These are phyloP conservation scores for Tilletia setariae DNA, from an alignment of 1,284 basidiomycete genomes.

Conservation along the genomic window DNA sequence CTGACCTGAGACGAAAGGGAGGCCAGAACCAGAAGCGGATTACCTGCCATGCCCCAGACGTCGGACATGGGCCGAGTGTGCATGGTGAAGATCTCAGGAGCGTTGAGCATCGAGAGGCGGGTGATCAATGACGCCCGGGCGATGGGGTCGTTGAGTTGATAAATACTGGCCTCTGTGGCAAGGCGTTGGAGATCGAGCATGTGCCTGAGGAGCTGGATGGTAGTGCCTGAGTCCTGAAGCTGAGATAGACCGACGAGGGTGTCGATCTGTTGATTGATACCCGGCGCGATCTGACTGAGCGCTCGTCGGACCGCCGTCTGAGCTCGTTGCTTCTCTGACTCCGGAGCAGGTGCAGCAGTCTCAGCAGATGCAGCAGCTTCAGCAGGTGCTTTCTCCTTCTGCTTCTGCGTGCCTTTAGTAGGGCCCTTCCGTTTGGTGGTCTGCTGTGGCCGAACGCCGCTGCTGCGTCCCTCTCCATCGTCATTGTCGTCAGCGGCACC, in stretches of 20 bases:
- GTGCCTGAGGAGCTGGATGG: background rate
- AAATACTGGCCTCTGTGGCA: background rate
- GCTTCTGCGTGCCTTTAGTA: too few relatives aligned
- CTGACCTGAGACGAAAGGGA: background rate
- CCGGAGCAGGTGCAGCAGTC: too few relatives aligned
- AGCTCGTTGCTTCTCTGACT: too few relatives aligned
- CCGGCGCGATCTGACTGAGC: background rate
- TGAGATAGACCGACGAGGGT: background rate
- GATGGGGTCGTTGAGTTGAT: background rate
- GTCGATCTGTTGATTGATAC: background rate
- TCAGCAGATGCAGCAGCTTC: too few relatives aligned
- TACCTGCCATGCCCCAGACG: background rate
- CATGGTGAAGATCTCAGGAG: background rate
- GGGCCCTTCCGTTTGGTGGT: too few relatives aligned
- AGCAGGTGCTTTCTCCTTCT: too few relatives aligned
- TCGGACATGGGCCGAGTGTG: background rate
- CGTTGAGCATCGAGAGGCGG: background rate
- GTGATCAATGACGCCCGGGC: background rate
- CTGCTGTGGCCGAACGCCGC: too few relatives aligned
- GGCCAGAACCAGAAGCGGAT: background rate
- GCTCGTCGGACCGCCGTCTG: background rate
- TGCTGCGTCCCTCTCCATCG: too few relatives aligned
- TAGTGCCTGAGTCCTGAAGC: background rate
- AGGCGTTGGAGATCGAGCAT: background rate
- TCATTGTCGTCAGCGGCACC: too few relatives aligned